Evolutionary conservation across 805 yeast genomes (phyloP), one percentile per base, ranked within the genome.

Genomic region (Cyberlindnera euphorbiiphila): DNA sequence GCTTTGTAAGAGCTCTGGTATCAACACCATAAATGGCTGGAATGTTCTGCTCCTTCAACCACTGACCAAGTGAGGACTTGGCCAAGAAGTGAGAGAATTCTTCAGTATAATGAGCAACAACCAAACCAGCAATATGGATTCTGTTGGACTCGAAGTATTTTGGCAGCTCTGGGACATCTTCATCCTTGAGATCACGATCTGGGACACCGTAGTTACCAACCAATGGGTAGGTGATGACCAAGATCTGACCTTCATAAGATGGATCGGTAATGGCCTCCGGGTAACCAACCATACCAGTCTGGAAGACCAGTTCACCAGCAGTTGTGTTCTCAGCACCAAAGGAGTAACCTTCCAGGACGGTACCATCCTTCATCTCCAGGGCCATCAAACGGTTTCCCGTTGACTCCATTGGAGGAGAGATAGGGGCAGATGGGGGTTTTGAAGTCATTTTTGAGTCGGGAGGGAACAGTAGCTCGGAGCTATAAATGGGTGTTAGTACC

Each of bases 131-230:
- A 62, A 93, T 79, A 62, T 93, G 99, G 60, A 93, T 91, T 55
- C 76, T 79, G 65, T 71, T 78, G 46, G 96, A 85, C 72, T 93
- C 99, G 57, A 93, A 93, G 69, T 89, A 85, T 61, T 81, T 82
- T 57, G 98, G 98, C 47, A 93, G 64, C 39, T 74, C 72, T 32
- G 81, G 78, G 37, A 82, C 77, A 47, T 81, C 68, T 39, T 84
- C 95, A 57, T 86, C 95, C 61, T 70, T 71, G 56, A 74, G 66
- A 45, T 76, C 69, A 54, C 91, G 81, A 63, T 87, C 95, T 45
- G 99, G 98, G 39, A 93, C 98, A 78, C 98, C 98, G 65, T 93
- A 93, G 72, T 93, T 93, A 62, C 98, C 98, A 35, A 93, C 95
- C 54, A 93, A 72, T 19, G 98, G 98, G 64, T 81, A 93, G 37